Percentiles rank a stretch among this genome's conserved stretches.
Evolutionary conservation across 257 asterid species (phyloP).

Genomic region (Lithospermum erythrorhizon): DNA sequence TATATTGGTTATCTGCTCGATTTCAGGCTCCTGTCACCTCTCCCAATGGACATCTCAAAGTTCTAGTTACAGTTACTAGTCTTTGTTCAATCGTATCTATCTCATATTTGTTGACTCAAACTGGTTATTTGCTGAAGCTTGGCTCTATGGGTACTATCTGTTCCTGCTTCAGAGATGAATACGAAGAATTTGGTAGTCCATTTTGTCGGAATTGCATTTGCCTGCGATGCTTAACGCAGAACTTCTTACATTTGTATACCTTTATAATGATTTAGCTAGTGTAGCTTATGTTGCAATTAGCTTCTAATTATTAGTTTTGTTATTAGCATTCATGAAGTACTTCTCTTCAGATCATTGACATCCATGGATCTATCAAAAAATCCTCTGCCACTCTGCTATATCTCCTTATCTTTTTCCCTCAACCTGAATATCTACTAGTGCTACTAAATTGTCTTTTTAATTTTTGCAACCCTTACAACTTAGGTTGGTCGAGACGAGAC

Average conservation of each 20-base stretch:
- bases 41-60: neutral
- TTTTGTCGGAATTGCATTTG: conserved; percentile 40
- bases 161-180: conserved; percentile 56
- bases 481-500: too few relatives aligned
- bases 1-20: neutral
- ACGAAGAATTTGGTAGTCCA: conserved; percentile 44
- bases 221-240: conserved; percentile 40
- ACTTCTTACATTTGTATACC: conserved; percentile 43
- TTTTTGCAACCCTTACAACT: too few relatives aligned
- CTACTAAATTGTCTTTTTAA: too few relatives aligned
- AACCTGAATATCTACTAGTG: too few relatives aligned
- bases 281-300: conserved; percentile 2
- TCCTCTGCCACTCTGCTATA: neutral
- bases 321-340: neutral
- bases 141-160: conserved; percentile 50
- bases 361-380: neutral
- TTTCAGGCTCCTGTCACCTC: neutral
- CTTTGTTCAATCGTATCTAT: neutral
- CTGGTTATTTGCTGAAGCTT: neutral
- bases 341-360: neutral
- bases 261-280: neutral
- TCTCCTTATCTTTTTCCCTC: neutral
- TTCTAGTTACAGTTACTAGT: neutral
- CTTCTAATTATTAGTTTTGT: neutral
- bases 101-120: too few relatives aligned